Conservation (phyloP, 768 basidiomycete species). For the Macrolepiota albuminosa region DNA sequence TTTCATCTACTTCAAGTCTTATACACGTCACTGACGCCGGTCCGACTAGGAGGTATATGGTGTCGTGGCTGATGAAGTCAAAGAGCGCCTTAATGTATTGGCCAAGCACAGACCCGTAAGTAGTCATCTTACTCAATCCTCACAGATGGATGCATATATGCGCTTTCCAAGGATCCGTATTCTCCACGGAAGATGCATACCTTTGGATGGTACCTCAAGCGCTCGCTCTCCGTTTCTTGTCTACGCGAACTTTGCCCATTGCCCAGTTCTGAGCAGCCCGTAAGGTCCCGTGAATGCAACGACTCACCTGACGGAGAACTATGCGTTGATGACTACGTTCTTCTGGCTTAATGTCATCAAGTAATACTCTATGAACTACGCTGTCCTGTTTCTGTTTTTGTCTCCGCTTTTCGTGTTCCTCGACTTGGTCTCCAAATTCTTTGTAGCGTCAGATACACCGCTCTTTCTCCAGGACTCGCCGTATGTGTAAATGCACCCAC, state of each 20-base stretch:
- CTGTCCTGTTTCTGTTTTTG: not conserved
- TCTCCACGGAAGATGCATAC: constrained; percentile 29
- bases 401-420: not conserved
- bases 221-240: constrained; percentile 31
- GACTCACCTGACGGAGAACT: not conserved
- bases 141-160: not conserved
- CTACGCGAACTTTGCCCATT: constrained; percentile 27
- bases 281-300: not conserved
- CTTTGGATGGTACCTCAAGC: constrained; percentile 36
- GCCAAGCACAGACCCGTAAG: constrained; percentile 27
- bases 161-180: constrained; percentile 29
- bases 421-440: not conserved
- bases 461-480: not conserved
- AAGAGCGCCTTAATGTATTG: constrained; percentile 24
- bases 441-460: not conserved
- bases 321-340: not conserved
- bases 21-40: not conserved
- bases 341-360: not conserved
- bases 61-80: constrained; percentile 21
- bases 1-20: not conserved
- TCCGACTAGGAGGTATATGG: constrained; percentile 28
- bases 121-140: not conserved
- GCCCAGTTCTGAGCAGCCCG: constrained; percentile 1
- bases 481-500: not conserved
- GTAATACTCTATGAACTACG: not conserved